Percentiles rank a stretch among this genome's conserved stretches.
phyloP scores from a whole-genome alignment of 768 basidiomycete species.

The Arthromyces matolae region DNA sequence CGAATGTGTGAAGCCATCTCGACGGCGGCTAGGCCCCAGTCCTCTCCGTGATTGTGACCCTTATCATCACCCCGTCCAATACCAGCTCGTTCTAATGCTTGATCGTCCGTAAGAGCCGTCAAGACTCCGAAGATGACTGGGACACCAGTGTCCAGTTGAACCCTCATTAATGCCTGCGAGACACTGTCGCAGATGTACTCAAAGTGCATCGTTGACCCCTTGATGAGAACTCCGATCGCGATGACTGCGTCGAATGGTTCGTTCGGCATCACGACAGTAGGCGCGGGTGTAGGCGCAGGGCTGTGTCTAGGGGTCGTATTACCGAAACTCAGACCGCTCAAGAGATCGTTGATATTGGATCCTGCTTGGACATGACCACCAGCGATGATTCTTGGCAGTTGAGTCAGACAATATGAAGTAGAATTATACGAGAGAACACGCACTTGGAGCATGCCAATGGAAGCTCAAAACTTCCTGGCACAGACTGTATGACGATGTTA shows the following conservation, averaged over 20 bases:
- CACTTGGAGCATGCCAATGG: constrained; percentile 86
- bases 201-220: constrained; percentile 98
- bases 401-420: constrained; percentile 7
- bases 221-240: constrained; percentile 97
- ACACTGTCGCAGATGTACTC: constrained; percentile 98
- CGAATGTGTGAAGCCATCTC: constrained; percentile 77
- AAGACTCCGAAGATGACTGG: constrained; percentile 97
- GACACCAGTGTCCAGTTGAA: constrained; percentile 89
- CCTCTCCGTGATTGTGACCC: constrained; percentile 97
- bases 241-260: constrained; percentile 92
- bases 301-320: constrained; percentile 41
- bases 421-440: constrained; percentile 23
- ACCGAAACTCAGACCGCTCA: constrained; percentile 57
- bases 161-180: constrained; percentile 89
- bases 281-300: constrained; percentile 47
- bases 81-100: constrained; percentile 93
- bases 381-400: constrained; percentile 60
- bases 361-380: constrained; percentile 81
- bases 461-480: constrained; percentile 94
- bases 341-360: constrained; percentile 76
- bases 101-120: constrained; percentile 88
- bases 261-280: constrained; percentile 35
- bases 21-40: constrained; percentile 96
- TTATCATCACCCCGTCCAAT: constrained; percentile 63
- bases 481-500: constrained; percentile 88